Conservation (phyloP, 495 filamentous ascomycete species). For the Hyaloscypha hepaticicola region DNA sequence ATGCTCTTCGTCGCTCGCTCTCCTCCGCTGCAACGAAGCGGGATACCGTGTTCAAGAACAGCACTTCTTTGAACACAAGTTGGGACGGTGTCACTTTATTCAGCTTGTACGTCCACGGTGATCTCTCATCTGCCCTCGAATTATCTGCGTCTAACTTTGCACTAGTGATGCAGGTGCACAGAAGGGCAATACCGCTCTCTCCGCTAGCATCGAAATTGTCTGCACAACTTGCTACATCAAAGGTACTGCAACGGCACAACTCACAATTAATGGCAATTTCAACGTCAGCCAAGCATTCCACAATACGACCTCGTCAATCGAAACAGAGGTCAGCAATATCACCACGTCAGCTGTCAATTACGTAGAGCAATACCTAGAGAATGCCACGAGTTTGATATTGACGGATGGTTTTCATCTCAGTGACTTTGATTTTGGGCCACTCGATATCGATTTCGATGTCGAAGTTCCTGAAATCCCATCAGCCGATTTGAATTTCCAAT, state of each 20-base stretch:
- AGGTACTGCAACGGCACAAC: conserved; percentile 41
- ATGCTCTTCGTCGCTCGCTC: background rate
- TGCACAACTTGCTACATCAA: conserved; percentile 54
- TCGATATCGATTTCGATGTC: conserved; percentile 37
- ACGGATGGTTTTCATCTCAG: conserved; percentile 28
- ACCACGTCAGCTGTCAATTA: conserved; percentile 25
- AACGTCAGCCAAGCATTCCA: conserved; percentile 39
- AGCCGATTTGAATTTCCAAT: conserved; percentile 43
- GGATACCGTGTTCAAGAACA: conserved; percentile 37
- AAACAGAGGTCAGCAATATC: conserved; percentile 35
- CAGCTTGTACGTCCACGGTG: conserved; percentile 29
- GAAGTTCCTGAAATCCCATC: conserved; percentile 44
- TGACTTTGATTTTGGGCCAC: conserved; percentile 39
- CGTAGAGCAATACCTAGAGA: conserved; percentile 22
- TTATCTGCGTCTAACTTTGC: background rate
- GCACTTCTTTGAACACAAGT: conserved; percentile 40
- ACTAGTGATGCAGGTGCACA: conserved; percentile 8
- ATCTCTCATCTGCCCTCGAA: background rate
- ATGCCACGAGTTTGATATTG: background rate
- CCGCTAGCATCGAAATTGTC: conserved; percentile 39
- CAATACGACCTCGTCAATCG: conserved; percentile 31
- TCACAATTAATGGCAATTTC: conserved; percentile 42
- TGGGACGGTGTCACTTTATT: conserved; percentile 41
- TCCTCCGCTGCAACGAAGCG: conserved; percentile 12
- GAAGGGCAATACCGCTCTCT: conserved; percentile 1